Percentiles rank a stretch among this genome's conserved stretches.
These are phyloP conservation scores for Daldinia sp. DNA, from an alignment of 2,329 filamentous ascomycete species.

Conservation along the genomic window DNA sequence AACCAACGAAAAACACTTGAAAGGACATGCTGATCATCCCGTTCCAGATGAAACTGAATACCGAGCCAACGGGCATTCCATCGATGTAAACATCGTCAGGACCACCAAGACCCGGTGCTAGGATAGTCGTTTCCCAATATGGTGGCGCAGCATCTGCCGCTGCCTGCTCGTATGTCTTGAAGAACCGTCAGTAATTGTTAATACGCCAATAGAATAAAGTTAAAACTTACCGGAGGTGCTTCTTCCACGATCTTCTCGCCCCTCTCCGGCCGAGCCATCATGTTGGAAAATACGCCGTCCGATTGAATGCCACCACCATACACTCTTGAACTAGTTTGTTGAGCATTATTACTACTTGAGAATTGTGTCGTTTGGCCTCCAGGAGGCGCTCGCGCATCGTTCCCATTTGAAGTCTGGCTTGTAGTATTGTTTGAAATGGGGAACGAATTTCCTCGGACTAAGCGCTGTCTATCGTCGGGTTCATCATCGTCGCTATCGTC, in stretches of 20 bases:
- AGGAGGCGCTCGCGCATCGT: conserved; percentile 35
- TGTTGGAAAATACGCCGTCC: conserved; percentile 96
- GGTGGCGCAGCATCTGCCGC: conserved; percentile 95
- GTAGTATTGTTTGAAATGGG: conserved; percentile 43
- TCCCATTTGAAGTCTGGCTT: conserved; percentile 37
- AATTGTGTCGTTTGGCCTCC: conserved; percentile 40
- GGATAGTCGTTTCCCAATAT: conserved; percentile 99
- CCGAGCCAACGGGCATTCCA: conserved; percentile 88
- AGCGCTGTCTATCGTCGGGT: conserved; percentile 83
- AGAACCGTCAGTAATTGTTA: conserved; percentile 53
- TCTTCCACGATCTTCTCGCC: conserved; percentile 84
- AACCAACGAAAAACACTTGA: conserved; percentile 82
- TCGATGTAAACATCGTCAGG: conserved; percentile 97
- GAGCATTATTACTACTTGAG: conserved; percentile 49
- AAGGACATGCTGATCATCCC: conserved; percentile 98
- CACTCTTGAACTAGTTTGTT: conserved; percentile 61
- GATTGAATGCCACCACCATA: conserved; percentile 82
- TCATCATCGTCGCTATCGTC: conserved; percentile 79
- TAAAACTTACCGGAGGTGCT: conserved; percentile 83
- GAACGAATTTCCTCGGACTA: conserved; percentile 77
- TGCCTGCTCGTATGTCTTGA: conserved; percentile 95
- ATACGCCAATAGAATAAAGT: background rate
- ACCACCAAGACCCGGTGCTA: conserved; percentile 90
- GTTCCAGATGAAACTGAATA: conserved; percentile 92
- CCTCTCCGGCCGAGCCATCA: conserved; percentile 88